Conservation (phyloP, 208 protist species). For the Crithidia fasciculata region DNA sequence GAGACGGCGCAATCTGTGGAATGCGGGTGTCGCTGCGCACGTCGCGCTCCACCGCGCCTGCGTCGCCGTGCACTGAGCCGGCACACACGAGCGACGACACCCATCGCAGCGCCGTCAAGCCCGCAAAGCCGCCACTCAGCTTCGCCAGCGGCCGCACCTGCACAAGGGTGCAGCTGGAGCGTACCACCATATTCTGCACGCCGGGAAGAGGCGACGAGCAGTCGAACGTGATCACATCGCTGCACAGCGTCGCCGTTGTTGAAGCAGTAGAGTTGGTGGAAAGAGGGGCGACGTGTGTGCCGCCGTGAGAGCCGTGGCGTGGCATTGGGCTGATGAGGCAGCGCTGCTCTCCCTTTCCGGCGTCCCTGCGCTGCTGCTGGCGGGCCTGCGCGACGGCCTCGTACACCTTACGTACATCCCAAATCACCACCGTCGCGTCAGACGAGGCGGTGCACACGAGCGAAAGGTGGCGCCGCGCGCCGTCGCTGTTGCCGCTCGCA, state of each 20-base stretch:
- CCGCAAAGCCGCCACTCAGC: conserved; percentile 82
- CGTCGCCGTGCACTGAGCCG: conserved; percentile 24
- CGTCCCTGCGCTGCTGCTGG: conserved; percentile 12
- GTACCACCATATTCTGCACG: conserved; percentile 50
- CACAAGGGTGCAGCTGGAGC: conserved; percentile 75
- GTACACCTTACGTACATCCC: conserved; percentile 85
- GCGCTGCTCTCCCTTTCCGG: neutral
- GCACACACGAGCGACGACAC: conserved; percentile 76
- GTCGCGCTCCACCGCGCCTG: conserved; percentile 34
- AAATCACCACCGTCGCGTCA: conserved; percentile 85
- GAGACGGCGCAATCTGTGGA: conserved; percentile 26
- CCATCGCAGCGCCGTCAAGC: conserved; percentile 77
- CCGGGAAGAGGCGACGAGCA: conserved; percentile 20
- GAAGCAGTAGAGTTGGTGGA: conserved; percentile 11
- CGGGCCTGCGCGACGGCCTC: conserved; percentile 41
- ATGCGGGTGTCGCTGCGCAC: conserved; percentile 15
- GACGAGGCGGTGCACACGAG: conserved; percentile 85
- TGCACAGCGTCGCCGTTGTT: conserved; percentile 17
- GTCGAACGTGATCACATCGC: conserved; percentile 77
- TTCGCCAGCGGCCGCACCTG: conserved; percentile 82
- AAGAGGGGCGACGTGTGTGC: neutral
- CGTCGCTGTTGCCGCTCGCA: neutral
- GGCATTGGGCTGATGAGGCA: neutral
- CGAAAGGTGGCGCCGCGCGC: conserved; percentile 67
- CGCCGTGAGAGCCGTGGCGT: neutral